Evolutionary conservation across 129 eudicot species (phyloP).

Genomic region (Sambucus nigra): DNA sequence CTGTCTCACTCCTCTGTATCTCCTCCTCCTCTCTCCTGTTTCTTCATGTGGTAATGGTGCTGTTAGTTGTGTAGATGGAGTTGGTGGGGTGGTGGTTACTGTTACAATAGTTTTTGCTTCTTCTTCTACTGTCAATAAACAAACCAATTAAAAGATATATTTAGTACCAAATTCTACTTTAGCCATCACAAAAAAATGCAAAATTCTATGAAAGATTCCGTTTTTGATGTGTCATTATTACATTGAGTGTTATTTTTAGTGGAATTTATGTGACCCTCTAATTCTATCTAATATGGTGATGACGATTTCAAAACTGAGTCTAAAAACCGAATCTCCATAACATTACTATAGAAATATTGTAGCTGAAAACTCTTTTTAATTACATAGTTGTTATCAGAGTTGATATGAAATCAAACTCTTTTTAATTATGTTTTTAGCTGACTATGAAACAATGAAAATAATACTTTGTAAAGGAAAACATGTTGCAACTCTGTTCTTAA

Average conservation of each 20-base stretch:
- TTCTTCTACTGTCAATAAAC: not conserved
- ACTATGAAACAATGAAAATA: too few species aligned
- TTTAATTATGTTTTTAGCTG: too few species aligned
- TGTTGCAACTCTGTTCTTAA: too few species aligned
- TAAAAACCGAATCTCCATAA: too few species aligned
- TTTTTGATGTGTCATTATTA: not conserved
- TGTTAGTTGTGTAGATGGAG: not conserved
- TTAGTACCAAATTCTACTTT: not conserved
- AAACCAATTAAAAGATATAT: not conserved
- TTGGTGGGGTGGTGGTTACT: not conserved
- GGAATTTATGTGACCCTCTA: too few species aligned
- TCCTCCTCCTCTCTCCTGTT: conserved; percentile 7
- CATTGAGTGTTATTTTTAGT: too few species aligned
- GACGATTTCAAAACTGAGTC: not conserved
- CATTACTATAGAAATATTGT: too few species aligned
- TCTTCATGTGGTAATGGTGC: not conserved
- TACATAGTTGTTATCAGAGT: too few species aligned
- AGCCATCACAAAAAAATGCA: not conserved
- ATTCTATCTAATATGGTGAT: not conserved
- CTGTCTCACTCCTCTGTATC: conserved; percentile 18
- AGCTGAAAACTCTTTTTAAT: too few species aligned
- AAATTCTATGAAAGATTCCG: not conserved
- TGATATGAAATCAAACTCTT: too few species aligned
- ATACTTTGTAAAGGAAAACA: too few species aligned
- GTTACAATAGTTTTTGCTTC: not conserved